Percentiles rank a stretch among this genome's conserved stretches.
phyloP scores from a whole-genome alignment of 2,329 filamentous ascomycete species.

The Aspergillus udagawae region DNA sequence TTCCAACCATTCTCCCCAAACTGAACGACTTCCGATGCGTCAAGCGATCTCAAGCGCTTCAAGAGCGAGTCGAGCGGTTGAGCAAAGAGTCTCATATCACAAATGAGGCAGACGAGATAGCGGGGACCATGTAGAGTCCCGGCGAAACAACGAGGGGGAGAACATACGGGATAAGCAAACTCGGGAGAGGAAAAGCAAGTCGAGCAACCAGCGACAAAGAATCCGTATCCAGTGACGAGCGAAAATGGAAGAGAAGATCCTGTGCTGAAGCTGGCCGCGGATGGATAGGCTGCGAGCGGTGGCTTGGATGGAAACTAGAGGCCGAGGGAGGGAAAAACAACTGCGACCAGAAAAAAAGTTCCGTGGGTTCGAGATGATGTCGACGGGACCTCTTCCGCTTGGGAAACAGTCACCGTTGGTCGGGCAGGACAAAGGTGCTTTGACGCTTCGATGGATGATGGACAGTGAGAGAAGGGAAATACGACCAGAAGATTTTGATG shows the following conservation, averaged over 20 bases:
- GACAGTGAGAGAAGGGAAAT: neutral
- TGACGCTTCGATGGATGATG: neutral
- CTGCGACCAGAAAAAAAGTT: neutral
- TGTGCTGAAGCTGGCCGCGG: neutral
- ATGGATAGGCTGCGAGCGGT: neutral
- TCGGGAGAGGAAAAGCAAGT: neutral
- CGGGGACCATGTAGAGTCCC: neutral
- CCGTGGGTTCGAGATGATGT: neutral
- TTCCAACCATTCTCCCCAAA: neutral
- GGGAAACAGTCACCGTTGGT: neutral
- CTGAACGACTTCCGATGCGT: neutral
- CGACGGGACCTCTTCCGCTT: neutral
- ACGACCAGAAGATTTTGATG: neutral
- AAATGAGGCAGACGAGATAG: neutral
- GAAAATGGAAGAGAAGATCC: neutral
- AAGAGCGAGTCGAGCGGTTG: neutral
- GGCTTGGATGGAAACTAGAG: constrained; percentile 3
- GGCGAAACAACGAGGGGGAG: neutral
- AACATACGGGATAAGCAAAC: neutral
- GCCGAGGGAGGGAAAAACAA: constrained; percentile 1
- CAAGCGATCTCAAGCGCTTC: neutral
- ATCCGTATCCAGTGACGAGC: neutral
- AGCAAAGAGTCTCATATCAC: neutral
- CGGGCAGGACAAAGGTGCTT: neutral
- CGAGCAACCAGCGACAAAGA: neutral